Evolutionary conservation across 225 moss, liverwort and hornwort species (phyloP).

Genomic region (Rhytidiadelphus loreus): DNA sequence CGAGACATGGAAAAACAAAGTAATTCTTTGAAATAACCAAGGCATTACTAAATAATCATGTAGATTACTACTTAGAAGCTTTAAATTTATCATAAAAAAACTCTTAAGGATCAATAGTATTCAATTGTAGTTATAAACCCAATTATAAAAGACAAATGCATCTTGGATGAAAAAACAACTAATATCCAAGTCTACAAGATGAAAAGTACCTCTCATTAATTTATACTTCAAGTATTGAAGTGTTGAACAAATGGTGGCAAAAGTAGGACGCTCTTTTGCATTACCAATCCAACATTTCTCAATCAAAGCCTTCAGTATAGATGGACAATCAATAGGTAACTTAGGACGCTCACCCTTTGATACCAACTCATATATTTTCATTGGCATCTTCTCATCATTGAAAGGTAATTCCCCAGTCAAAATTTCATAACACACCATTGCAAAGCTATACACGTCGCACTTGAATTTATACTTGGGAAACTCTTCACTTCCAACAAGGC

Average conservation of each 20-base stretch:
- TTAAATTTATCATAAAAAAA: not conserved
- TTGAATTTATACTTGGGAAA: not conserved
- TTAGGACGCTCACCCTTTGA: not conserved
- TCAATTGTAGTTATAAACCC: not conserved
- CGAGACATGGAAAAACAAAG: too few species aligned
- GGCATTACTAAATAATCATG: not conserved
- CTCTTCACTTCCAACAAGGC: accelerated
- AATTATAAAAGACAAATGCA: not conserved
- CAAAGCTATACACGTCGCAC: not conserved
- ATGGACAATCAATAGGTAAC: not conserved
- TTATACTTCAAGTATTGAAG: not conserved
- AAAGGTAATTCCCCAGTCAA: not conserved
- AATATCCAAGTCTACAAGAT: not conserved
- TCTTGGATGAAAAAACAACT: accelerated
- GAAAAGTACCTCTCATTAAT: not conserved
- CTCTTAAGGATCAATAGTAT: accelerated
- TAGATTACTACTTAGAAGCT: accelerated
- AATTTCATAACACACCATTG: not conserved
- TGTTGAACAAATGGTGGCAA: not conserved
- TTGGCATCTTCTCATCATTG: not conserved
- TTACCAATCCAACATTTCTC: not conserved
- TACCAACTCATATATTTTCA: not conserved
- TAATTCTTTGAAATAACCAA: not conserved
- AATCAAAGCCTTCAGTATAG: not conserved
- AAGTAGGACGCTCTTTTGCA: not conserved